Evolutionary conservation across 305 asterid genomes (phyloP).

Genomic region (Ilex paraguariensis): DNA sequence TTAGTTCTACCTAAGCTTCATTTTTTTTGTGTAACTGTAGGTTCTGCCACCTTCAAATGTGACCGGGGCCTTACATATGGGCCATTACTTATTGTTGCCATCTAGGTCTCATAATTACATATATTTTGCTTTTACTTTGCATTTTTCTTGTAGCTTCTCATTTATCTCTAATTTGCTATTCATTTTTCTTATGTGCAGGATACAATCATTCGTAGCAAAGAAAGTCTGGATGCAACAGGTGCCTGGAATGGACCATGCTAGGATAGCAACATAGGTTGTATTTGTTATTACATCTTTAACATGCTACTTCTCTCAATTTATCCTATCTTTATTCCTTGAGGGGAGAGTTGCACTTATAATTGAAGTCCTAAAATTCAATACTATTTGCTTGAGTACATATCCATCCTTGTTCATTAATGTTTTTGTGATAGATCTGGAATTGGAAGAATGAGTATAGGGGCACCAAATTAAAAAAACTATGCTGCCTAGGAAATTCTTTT

Average conservation of each 20-base stretch:
- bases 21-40: conserved; percentile 33
- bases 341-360: not conserved
- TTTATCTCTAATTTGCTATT: conserved; percentile 7
- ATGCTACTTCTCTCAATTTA: no score
- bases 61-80: conserved; percentile 94
- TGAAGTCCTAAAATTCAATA: not conserved
- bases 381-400: not conserved
- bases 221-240: conserved; percentile 97
- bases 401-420: conserved; percentile 1
- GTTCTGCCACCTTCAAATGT: conserved; percentile 96
- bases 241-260: conserved; percentile 99
- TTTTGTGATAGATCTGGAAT: conserved; percentile 68
- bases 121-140: conserved; percentile 6
- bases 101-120: conserved; percentile 48
- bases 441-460: conserved; percentile 91
- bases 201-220: conserved; percentile 88
- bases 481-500: conserved; percentile 86
- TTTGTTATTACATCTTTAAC: not conserved
- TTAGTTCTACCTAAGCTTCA: no score
- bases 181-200: conserved; percentile 46
- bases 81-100: conserved; percentile 94
- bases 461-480: conserved; percentile 73
- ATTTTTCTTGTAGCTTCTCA: conserved; percentile 5
- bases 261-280: conserved; percentile 86
- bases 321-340: no score